These are phyloP conservation scores for Epichloe sylvatica DNA, from an alignment of 2,329 filamentous ascomycete species.

Conservation along the genomic window DNA sequence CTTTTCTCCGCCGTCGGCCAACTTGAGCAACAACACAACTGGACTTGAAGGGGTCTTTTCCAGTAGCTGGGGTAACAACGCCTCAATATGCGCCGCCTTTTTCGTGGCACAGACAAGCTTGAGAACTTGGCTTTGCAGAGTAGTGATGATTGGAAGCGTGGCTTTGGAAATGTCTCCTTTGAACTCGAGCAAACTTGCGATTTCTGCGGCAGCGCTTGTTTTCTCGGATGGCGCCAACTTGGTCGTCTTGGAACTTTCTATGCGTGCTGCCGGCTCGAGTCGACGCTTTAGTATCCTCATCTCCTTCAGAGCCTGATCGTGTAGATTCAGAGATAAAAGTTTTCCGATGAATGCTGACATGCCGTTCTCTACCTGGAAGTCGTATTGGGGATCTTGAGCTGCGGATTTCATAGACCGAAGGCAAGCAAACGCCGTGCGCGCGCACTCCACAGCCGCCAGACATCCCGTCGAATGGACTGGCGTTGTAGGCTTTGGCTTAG, in stretches of 20 bases:
- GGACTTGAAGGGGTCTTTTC: constrained; percentile 42
- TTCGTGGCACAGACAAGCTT: constrained; percentile 47
- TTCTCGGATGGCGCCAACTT: constrained; percentile 17
- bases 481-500: constrained; percentile 16
- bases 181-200: constrained; percentile 51
- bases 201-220: constrained; percentile 16
- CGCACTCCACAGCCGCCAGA: constrained; percentile 52
- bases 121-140: constrained; percentile 50
- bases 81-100: constrained; percentile 45
- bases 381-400: constrained; percentile 39
- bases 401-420: constrained; percentile 44
- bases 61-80: constrained; percentile 40
- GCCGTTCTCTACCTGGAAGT: constrained; percentile 57
- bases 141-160: constrained; percentile 42
- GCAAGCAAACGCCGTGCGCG: constrained; percentile 51
- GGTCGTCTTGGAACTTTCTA: constrained; percentile 18
- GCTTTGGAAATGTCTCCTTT: constrained; percentile 28
- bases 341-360: constrained; percentile 57
- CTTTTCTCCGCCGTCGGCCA: constrained; percentile 27
- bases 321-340: constrained; percentile 48
- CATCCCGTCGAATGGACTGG: constrained; percentile 28
- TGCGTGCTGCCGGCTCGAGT: constrained; percentile 30
- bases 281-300: constrained; percentile 50
- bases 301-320: constrained; percentile 57
- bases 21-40: constrained; percentile 37